These are phyloP conservation scores for Colletotrichum sp. DNA, from an alignment of 2,329 filamentous ascomycete species.

Conservation along the genomic window DNA sequence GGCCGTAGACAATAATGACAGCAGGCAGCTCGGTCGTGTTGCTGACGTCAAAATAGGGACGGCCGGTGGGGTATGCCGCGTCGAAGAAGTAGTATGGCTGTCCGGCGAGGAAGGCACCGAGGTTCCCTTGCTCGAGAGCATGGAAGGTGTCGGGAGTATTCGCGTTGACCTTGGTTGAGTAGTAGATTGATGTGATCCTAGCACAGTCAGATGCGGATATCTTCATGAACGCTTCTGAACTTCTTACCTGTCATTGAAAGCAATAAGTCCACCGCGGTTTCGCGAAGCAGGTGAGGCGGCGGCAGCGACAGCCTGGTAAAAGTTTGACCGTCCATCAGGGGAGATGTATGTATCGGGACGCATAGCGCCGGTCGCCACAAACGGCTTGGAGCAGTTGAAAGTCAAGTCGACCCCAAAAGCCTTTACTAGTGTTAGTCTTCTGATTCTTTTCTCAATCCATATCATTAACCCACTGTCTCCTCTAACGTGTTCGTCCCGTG, in stretches of 20 bases:
- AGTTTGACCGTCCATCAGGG: conserved; percentile 58
- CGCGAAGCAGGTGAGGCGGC: conserved; percentile 45
- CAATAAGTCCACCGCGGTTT: conserved; percentile 53
- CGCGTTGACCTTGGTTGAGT: conserved; percentile 58
- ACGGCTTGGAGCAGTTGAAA: conserved; percentile 56
- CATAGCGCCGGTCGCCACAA: conserved; percentile 60
- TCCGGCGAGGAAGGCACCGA: conserved; percentile 57
- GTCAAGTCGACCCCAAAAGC: conserved; percentile 59
- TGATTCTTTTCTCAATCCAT: background rate
- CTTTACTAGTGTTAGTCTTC: background rate
- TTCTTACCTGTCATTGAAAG: conserved; percentile 47
- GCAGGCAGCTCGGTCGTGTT: conserved; percentile 43
- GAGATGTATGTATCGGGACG: conserved; percentile 57
- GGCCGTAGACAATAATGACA: conserved; percentile 51
- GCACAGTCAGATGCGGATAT: rapidly evolving
- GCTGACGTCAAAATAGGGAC: conserved; percentile 38
- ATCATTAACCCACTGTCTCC: conserved; percentile 42
- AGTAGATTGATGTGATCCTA: conserved; percentile 53
- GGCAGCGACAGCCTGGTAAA: conserved; percentile 56
- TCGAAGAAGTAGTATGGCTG: conserved; percentile 59
- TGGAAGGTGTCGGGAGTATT: conserved; percentile 61
- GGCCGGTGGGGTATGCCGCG: conserved; percentile 45
- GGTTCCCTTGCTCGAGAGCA: conserved; percentile 51
- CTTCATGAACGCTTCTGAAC: background rate
- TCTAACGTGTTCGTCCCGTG: conserved; percentile 63